Evolutionary conservation across 768 basidiomycete genomes (phyloP).

Genomic region (Hortiboletus campestris): DNA sequence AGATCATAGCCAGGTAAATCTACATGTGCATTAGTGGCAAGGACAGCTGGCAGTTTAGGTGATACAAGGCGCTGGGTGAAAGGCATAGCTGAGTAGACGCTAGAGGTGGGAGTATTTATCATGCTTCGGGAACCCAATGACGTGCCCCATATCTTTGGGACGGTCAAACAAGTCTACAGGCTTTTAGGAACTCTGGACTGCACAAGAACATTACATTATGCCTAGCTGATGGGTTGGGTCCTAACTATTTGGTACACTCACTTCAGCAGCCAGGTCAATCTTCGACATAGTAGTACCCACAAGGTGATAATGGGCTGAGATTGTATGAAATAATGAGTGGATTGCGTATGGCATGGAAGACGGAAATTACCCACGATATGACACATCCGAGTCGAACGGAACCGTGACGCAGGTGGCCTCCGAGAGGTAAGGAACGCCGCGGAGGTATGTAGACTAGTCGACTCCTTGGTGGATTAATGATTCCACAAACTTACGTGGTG

Average conservation of each 20-base stretch:
- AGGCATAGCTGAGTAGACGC: conserved; percentile 9
- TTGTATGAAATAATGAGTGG: too few relatives aligned
- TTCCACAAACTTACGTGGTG: too few relatives aligned
- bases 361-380: too few relatives aligned
- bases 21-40: conserved; percentile 6
- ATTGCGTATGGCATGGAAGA: too few relatives aligned
- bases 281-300: not conserved
- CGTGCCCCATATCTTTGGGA: not conserved
- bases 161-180: not conserved
- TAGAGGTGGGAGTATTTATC: not conserved
- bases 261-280: not conserved
- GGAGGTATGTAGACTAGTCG: too few relatives aligned
- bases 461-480: too few relatives aligned
- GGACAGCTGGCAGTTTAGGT: conserved; percentile 17
- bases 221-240: not conserved
- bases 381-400: too few relatives aligned
- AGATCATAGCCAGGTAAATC: conserved; percentile 25
- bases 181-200: too few relatives aligned
- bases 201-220: not conserved
- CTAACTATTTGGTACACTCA: not conserved
- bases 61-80: conserved; percentile 14
- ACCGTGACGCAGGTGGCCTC: too few relatives aligned
- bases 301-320: not conserved
- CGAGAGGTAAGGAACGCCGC: too few relatives aligned
- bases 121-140: not conserved